Evolutionary conservation across 371 early-diverging fungal genomes (phyloP).

Genomic region (Rozella allomycis): DNA sequence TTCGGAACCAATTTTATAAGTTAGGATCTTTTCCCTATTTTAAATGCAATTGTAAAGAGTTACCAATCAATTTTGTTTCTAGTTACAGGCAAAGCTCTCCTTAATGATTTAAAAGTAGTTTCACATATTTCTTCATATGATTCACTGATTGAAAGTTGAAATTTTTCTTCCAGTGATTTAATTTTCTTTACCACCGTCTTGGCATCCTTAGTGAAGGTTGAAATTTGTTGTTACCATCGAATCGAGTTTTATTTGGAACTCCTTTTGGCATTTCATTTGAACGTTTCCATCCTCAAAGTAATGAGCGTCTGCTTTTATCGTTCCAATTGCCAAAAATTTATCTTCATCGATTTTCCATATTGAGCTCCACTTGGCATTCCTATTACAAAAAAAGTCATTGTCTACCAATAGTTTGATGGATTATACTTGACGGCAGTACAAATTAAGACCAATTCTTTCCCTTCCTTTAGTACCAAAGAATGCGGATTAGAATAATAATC

Average conservation of each 20-base stretch:
- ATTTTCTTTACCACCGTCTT: constrained; percentile 36
- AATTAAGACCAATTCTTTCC: constrained; percentile 31
- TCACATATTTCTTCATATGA: constrained; percentile 54
- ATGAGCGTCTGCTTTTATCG: constrained; percentile 55
- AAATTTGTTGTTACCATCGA: constrained; percentile 41
- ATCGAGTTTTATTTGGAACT: neutral
- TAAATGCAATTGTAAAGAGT: neutral
- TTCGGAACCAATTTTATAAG: neutral
- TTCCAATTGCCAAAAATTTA: constrained; percentile 36
- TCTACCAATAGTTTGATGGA: constrained; percentile 67
- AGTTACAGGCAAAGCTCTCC: constrained; percentile 75
- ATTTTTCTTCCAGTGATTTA: constrained; percentile 44
- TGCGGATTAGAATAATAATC: constrained; percentile 62
- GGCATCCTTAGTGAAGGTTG: constrained; percentile 17
- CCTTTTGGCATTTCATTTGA: constrained; percentile 29
- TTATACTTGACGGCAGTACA: constrained; percentile 76
- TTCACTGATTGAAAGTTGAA: constrained; percentile 59
- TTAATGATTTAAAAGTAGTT: constrained; percentile 64
- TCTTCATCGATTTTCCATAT: constrained; percentile 42
- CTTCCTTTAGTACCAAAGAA: constrained; percentile 32
- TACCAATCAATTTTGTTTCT: constrained; percentile 59
- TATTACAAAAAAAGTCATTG: constrained; percentile 4
- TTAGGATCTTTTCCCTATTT: neutral
- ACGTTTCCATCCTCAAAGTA: constrained; percentile 97
- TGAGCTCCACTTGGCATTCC: constrained; percentile 81